A percentile compares a stretch with the other conserved stretches of the same genome.
Conservation (phyloP, 2,329 filamentous ascomycete species). For the Aspergillus intermedius region DNA sequence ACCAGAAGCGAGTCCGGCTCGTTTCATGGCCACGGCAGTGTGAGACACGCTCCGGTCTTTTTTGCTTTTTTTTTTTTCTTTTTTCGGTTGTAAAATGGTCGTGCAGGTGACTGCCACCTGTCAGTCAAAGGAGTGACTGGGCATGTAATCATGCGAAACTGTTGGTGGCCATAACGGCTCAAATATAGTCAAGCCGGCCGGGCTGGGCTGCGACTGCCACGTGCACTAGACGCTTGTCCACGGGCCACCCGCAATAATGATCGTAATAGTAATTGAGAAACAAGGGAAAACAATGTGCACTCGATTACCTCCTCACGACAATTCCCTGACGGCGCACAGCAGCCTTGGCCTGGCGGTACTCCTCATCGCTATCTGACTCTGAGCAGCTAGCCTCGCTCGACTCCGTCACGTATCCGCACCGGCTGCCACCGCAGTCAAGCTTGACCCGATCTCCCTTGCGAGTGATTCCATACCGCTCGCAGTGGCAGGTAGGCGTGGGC, state of each 20-base stretch:
- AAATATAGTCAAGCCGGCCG: constrained; percentile 2
- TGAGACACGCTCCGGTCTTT: constrained; percentile 1
- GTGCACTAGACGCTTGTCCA: too few relatives aligned
- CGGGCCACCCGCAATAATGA: not conserved
- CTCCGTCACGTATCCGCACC: constrained; percentile 71
- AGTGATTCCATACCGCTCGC: constrained; percentile 94
- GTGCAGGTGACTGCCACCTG: not conserved
- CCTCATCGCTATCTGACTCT: constrained; percentile 42
- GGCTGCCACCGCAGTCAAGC: constrained; percentile 85
- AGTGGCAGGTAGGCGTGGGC: constrained; percentile 64
- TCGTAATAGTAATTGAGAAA: not conserved
- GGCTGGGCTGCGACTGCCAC: not conserved
- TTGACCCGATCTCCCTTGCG: constrained; percentile 88
- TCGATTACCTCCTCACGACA: constrained; percentile 32
- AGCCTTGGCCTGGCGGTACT: constrained; percentile 31
- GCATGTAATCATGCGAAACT: constrained; percentile 3
- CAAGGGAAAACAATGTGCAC: not conserved
- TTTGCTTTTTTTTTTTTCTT: constrained; percentile 1
- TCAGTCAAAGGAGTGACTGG: constrained; percentile 14
- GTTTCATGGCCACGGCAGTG: constrained; percentile 3
- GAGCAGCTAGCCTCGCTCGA: constrained; percentile 63
- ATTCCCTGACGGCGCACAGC: constrained; percentile 32
- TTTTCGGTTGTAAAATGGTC: not conserved
- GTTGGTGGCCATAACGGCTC: not conserved
- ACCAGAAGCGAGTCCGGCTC: constrained; percentile 13